A percentile compares a stretch with the other conserved stretches of the same genome.
These are phyloP conservation scores for Malus hybrid DNA, from an alignment of 331 rosid genomes.

Conservation along the genomic window DNA sequence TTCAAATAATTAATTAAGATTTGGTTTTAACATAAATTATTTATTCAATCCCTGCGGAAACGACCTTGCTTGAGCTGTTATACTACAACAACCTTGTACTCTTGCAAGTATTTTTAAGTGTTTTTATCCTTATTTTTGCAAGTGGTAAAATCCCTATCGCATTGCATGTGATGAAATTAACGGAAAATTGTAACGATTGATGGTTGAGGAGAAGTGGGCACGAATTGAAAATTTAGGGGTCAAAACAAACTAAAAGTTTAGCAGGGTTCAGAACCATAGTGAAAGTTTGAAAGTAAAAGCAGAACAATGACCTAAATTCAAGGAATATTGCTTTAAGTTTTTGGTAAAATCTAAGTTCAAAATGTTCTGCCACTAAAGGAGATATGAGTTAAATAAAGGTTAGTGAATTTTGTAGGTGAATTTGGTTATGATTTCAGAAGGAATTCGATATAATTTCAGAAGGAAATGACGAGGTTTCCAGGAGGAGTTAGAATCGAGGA, in stretches of 20 bases:
- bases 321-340: background rate
- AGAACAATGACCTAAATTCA: background rate
- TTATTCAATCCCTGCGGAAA: no score
- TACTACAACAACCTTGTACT: no score
- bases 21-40: no score
- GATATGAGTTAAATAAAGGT: background rate
- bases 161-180: background rate
- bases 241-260: background rate
- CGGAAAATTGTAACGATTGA: background rate
- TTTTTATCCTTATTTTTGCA: no score
- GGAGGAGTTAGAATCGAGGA: background rate
- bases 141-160: no score
- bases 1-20: no score
- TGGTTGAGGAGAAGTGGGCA: background rate
- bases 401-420: background rate
- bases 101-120: no score
- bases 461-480: background rate
- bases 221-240: background rate
- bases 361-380: background rate
- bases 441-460: background rate
- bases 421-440: background rate
- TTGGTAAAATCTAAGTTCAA: background rate
- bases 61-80: no score
- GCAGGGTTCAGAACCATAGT: background rate
- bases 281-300: background rate